A percentile compares a stretch with the other conserved stretches of the same genome.
phyloP scores from a whole-genome alignment of 2,329 filamentous ascomycete species.

The Cladosporium phlei region DNA sequence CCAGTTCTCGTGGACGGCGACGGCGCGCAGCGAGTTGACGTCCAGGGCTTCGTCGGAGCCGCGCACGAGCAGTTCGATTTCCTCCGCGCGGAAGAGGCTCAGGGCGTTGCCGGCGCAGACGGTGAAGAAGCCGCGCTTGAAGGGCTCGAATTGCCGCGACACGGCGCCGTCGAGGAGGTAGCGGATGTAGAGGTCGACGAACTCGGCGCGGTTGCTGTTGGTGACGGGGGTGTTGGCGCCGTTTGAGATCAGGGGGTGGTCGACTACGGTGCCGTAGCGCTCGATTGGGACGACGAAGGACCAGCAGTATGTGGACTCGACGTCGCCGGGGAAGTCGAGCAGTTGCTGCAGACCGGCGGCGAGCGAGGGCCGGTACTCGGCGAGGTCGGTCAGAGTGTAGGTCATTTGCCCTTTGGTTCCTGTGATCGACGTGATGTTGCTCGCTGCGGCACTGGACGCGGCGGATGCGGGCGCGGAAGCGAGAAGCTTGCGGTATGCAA shows the following conservation, averaged over 20 bases:
- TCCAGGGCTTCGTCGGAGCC: slow-evolving; percentile 82
- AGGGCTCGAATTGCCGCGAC: slow-evolving; percentile 80
- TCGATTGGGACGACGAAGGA: slow-evolving; percentile 77
- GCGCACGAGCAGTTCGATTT: slow-evolving; percentile 81
- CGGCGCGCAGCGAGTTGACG: slow-evolving; percentile 67
- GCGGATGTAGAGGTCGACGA: slow-evolving; percentile 77
- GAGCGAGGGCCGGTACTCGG: slow-evolving; percentile 72
- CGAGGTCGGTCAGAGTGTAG: slow-evolving; percentile 75
- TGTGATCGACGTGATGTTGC: slow-evolving; percentile 37
- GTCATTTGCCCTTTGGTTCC: slow-evolving; percentile 49
- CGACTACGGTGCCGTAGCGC: slow-evolving; percentile 64
- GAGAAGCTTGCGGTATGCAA: slow-evolving; percentile 82
- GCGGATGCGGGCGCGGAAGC: slow-evolving; percentile 65
- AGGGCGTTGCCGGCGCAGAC: slow-evolving; percentile 86
- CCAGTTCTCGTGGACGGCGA: slow-evolving; percentile 82
- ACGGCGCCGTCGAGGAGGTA: slow-evolving; percentile 76
- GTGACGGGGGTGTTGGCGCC: slow-evolving; percentile 74
- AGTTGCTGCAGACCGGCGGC: slow-evolving; percentile 71
- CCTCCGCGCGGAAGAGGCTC: slow-evolving; percentile 80
- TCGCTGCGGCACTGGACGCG: slow-evolving; percentile 51
- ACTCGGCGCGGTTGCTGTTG: slow-evolving; percentile 78
- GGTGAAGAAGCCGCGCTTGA: slow-evolving; percentile 89
- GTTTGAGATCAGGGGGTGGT: slow-evolving; percentile 66
- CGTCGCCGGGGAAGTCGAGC: slow-evolving; percentile 78
- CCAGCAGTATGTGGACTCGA: slow-evolving; percentile 72